Base-by-base conservation (phyloP, 805 yeast species). In the Jamesozyma spencerorum region DNA sequence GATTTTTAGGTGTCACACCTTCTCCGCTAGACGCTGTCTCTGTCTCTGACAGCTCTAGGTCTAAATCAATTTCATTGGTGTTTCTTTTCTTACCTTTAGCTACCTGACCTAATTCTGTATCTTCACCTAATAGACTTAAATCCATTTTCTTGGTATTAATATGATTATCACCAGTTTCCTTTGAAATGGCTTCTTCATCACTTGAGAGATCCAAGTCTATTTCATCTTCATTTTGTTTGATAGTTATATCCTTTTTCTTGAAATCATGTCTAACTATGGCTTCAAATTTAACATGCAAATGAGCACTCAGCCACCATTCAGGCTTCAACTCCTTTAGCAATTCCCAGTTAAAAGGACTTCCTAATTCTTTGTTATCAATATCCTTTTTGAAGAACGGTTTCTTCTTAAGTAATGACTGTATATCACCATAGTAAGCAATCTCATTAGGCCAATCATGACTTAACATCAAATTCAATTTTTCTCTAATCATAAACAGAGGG, bases 371-470 rank as follows among this genome's bases (percentile, higher is more conserved):
- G 1, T 62, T 62, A 2, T 68, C 61, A 1, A 87, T 71, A 58
- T 90, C 97, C 1, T 53, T 51, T 44, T 63, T 66, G 58, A 92
- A 84, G 52, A 70, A 82, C 0, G 82, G 85, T 57, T 92, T 92
- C 11, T 51, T 47, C 20, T 55, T 53, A 18, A 90, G 51, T 10
- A 92, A 63, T 18, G 50, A 42, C 0, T 58, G 47, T n/a, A 67
- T 14, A 50, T 83, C 59, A 0, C 97, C 97, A 57, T 72, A 63
- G 4, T 74, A 62, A 33, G 72, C 81, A 8, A 88, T 78, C 3
- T 83, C 85, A 31, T 70, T 78, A 0, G 98, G 98, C 98, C 98
- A 92, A 64, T 92, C 98, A 60, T 92, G 98, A 26, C 85, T 74
- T 39, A 90, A 45, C 56, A 81, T 68, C 1, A 87, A 56, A 49